A percentile compares a stretch with the other conserved stretches of the same genome.
phyloP scores from a whole-genome alignment of 768 basidiomycete genomes.

The Macrolepiota dolichaula region DNA sequence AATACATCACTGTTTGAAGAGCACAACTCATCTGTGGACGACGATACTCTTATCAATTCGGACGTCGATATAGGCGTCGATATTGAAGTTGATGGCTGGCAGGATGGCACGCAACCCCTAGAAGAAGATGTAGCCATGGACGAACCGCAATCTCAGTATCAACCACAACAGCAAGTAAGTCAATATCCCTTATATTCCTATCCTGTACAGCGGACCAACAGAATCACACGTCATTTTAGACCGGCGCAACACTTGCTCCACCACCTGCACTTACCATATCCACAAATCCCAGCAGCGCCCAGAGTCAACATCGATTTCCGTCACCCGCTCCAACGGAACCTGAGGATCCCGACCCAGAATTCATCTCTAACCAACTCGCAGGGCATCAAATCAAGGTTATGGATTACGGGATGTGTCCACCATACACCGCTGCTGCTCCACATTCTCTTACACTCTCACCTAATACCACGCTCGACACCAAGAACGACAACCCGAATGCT shows the following conservation, averaged over 20 bases:
- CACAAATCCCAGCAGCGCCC: background rate
- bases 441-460: constrained; percentile 11
- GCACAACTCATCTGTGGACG: background rate
- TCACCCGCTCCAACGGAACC: constrained; percentile 36
- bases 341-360: constrained; percentile 32
- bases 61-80: background rate
- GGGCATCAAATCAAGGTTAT: constrained; percentile 35
- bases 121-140: background rate
- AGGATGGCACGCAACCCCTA: background rate
- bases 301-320: background rate
- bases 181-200: background rate
- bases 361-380: constrained; percentile 23
- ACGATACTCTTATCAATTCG: background rate
- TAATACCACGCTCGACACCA: constrained; percentile 25
- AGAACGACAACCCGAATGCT: constrained; percentile 19
- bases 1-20: background rate
- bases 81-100: background rate
- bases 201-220: too few species aligned
- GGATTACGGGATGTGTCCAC: constrained; percentile 29
- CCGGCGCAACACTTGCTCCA: background rate
- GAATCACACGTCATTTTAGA: background rate
- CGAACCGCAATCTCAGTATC: background rate
- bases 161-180: background rate
- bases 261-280: background rate
- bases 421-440: constrained; percentile 17